Percentiles rank a stretch among this genome's conserved stretches.
Evolutionary conservation across 2,329 filamentous ascomycete species (phyloP).

Genomic region (Neofusicoccum kwambonambiense): DNA sequence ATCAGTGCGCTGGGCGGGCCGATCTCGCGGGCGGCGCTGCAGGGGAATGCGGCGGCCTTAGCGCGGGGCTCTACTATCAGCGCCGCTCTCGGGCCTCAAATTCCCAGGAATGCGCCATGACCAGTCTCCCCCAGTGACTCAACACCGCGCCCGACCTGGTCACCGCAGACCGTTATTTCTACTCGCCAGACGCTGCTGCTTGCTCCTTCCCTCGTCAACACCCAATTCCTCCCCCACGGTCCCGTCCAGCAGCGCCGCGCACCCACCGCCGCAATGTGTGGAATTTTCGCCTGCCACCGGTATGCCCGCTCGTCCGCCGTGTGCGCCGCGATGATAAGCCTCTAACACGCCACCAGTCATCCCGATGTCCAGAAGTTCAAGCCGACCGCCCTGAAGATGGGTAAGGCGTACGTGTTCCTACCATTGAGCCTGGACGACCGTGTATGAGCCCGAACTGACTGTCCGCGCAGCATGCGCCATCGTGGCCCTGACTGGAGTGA

Average conservation of each 20-base stretch:
- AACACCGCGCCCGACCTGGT: not conserved
- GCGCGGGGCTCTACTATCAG: conserved; percentile 15
- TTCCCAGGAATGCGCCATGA: not conserved
- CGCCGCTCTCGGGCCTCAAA: conserved; percentile 7
- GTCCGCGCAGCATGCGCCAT: conserved; percentile 73
- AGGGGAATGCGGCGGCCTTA: not conserved
- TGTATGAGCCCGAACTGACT: conserved; percentile 31
- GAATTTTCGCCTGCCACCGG: conserved; percentile 94
- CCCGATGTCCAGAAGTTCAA: conserved; percentile 97
- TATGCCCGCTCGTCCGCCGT: conserved; percentile 41
- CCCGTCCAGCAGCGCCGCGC: not conserved
- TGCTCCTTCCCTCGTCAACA: not conserved
- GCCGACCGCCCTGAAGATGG: conserved; percentile 86
- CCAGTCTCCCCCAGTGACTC: conserved; percentile 13
- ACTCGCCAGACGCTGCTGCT: conserved; percentile 7
- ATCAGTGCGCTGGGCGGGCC: not conserved
- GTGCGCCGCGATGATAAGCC: conserved; percentile 28
- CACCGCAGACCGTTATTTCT: not conserved
- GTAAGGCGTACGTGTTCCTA: conserved; percentile 74
- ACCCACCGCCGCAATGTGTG: conserved; percentile 70
- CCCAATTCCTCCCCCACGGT: conserved; percentile 12
- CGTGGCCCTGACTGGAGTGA: conserved; percentile 98
- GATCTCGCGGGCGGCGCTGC: conserved; percentile 3
- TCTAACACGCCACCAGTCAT: conserved; percentile 55
- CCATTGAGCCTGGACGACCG: not conserved